phyloP scores from a whole-genome alignment of 2,329 filamentous ascomycete genomes.

The Xylariaceae sp. region DNA sequence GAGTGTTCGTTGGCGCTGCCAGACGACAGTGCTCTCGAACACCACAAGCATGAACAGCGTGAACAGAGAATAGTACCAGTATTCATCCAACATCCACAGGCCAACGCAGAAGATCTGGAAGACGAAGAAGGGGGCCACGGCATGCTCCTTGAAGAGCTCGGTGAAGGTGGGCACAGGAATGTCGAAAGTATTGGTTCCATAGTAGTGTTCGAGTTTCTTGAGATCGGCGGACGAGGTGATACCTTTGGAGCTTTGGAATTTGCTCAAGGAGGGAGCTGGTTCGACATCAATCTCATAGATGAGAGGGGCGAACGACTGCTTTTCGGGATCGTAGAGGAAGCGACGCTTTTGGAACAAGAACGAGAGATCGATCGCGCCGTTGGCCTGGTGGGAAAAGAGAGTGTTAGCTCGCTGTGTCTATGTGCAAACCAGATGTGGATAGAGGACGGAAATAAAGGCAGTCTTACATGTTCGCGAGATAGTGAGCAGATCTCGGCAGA shows the following conservation, averaged over 20 bases:
- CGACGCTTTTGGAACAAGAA: constrained; percentile 98
- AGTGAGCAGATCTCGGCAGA: constrained; percentile 82
- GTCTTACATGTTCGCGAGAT: constrained; percentile 62
- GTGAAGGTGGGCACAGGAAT: constrained; percentile 95
- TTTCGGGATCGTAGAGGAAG: constrained; percentile 75
- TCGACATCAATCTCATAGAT: constrained; percentile 79
- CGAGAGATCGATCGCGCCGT: constrained; percentile 71
- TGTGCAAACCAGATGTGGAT: not conserved
- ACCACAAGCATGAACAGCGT: constrained; percentile 97
- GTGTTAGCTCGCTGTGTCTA: constrained; percentile 1
- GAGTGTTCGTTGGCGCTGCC: constrained; percentile 94
- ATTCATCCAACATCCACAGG: constrained; percentile 97
- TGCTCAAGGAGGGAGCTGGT: constrained; percentile 72
- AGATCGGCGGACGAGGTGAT: constrained; percentile 72
- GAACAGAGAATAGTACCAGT: constrained; percentile 99
- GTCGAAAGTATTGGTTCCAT: constrained; percentile 93
- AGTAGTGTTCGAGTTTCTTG: constrained; percentile 79
- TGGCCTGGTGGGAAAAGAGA: constrained; percentile 44
- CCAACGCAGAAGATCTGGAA: constrained; percentile 99
- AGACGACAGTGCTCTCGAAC: constrained; percentile 98
- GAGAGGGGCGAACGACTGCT: constrained; percentile 74
- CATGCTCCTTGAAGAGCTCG: constrained; percentile 96
- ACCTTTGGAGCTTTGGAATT: constrained; percentile 77
- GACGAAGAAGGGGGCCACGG: constrained; percentile 97
- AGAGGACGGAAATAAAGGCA: constrained; percentile 12